phyloP scores from a whole-genome alignment of 148 eudicot species.

The Vaccinium macrocarpon region DNA sequence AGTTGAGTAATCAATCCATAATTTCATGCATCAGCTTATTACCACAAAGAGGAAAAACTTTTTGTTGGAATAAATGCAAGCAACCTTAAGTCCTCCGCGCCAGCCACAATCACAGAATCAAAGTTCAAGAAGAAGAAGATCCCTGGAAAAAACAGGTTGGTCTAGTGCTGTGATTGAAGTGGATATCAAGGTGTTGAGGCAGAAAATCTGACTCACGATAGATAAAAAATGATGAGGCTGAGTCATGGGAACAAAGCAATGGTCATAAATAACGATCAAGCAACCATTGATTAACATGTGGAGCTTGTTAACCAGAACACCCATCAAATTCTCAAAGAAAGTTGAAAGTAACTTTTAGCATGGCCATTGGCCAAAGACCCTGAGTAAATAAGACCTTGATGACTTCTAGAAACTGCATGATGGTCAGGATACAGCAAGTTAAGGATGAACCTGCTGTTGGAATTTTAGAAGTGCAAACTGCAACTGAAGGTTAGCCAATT shows the following conservation, averaged over 20 bases:
- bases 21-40: not conserved
- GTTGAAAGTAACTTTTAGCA: not conserved
- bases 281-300: not conserved
- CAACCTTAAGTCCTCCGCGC: not conserved
- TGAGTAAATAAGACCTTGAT: constrained; percentile 5
- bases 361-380: not conserved
- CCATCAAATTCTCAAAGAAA: not conserved
- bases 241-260: not conserved
- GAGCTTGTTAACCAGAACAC: not conserved
- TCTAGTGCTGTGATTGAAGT: not conserved
- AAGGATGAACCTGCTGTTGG: not conserved
- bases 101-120: not conserved
- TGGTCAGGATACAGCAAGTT: not conserved
- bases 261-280: not conserved
- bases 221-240: not conserved
- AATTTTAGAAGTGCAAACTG: not conserved
- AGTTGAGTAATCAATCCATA: not conserved
- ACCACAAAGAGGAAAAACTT: not conserved
- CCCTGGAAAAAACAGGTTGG: not conserved
- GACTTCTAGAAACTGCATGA: constrained; percentile 1
- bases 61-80: not conserved
- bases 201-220: not conserved
- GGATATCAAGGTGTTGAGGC: not conserved
- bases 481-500: not conserved
- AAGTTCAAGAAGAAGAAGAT: not conserved